These are phyloP conservation scores for Tagetes erecta DNA, from an alignment of 129 eudicot genomes.

Conservation along the genomic window DNA sequence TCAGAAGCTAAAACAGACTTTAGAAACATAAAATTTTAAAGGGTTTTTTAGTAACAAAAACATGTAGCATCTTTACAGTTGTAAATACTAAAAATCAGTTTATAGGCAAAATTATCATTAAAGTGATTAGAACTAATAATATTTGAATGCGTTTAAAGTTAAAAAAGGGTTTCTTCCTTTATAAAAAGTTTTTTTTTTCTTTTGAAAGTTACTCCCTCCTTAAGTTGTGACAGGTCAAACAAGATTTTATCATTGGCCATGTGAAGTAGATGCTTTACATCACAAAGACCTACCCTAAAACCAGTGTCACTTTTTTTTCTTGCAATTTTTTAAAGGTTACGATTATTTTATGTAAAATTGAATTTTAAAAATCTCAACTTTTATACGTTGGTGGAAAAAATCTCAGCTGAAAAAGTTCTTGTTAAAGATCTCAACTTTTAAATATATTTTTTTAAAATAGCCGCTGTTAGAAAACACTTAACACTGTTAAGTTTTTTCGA, in stretches of 20 bases:
- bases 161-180: not conserved
- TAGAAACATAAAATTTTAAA: too few species aligned
- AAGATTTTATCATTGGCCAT: not conserved
- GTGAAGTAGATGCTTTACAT: not conserved
- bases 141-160: not conserved
- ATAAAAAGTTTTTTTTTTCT: not conserved
- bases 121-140: not conserved
- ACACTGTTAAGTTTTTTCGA: too few species aligned
- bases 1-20: too few species aligned
- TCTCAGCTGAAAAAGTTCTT: too few species aligned
- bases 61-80: not conserved
- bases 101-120: not conserved
- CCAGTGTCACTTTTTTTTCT: not conserved
- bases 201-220: slow-evolving; percentile 12
- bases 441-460: too few species aligned
- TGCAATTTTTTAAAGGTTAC: too few species aligned
- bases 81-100: not conserved
- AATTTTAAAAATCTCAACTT: too few species aligned
- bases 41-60: not conserved
- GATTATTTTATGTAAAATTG: too few species aligned
- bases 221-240: slow-evolving; percentile 7
- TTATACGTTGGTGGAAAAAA: too few species aligned
- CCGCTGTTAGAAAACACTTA: too few species aligned
- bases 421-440: too few species aligned
- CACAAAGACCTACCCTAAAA: not conserved